phyloP scores from a whole-genome alignment of 2,329 filamentous ascomycete species.

The Trichophaea hybrida region DNA sequence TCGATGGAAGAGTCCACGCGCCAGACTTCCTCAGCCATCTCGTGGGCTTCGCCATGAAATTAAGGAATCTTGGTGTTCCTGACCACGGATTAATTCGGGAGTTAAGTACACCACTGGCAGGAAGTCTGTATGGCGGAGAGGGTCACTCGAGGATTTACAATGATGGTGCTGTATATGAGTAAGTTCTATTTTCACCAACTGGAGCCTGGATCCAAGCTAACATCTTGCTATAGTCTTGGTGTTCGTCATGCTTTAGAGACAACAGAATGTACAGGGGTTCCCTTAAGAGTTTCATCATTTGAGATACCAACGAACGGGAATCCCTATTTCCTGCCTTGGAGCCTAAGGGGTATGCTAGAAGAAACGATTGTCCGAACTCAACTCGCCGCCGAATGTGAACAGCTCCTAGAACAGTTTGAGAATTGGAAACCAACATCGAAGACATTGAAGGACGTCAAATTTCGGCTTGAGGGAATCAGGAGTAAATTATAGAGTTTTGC shows the following conservation, averaged over 20 bases:
- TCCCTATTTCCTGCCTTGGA: conserved; percentile 63
- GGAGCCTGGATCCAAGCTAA: background rate
- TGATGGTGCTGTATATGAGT: conserved; percentile 71
- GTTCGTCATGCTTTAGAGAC: conserved; percentile 62
- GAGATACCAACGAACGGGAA: conserved; percentile 24
- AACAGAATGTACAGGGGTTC: conserved; percentile 31
- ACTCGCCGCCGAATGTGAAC: conserved; percentile 58
- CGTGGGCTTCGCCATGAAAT: conserved; percentile 80
- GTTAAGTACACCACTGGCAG: conserved; percentile 72
- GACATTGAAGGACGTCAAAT: conserved; percentile 89
- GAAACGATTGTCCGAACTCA: conserved; percentile 81
- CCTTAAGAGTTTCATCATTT: conserved; percentile 23
- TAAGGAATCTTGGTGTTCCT: conserved; percentile 81
- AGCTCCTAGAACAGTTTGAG: conserved; percentile 77
- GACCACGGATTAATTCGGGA: conserved; percentile 91
- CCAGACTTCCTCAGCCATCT: conserved; percentile 89
- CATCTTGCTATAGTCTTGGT: conserved; percentile 40
- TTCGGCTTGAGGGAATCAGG: conserved; percentile 76
- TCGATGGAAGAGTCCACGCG: conserved; percentile 81
- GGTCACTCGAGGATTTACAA: conserved; percentile 90
- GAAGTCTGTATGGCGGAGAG: conserved; percentile 79
- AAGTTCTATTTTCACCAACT: conserved; percentile 28
- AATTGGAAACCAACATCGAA: conserved; percentile 85
- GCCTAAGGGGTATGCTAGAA: conserved; percentile 82
- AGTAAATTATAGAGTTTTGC: conserved; percentile 49